Evolutionary conservation across 2,329 filamentous ascomycete species (phyloP).

Genomic region (Clonostachys sp.): DNA sequence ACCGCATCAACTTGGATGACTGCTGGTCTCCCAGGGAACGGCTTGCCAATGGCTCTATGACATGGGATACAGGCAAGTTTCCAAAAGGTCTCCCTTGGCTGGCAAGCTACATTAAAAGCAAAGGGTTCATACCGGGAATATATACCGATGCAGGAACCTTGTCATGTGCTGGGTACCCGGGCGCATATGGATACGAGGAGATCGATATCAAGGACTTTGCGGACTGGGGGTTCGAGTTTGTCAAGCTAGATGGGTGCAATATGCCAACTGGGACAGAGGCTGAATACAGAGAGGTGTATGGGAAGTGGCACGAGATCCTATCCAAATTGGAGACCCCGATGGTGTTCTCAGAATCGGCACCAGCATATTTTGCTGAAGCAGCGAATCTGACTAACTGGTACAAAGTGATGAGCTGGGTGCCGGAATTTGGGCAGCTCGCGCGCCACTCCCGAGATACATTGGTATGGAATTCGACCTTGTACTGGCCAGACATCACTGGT

Average conservation of each 20-base stretch:
- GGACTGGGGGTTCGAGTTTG: conserved; percentile 8
- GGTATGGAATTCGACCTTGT: too few relatives aligned
- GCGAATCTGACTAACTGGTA: too few relatives aligned
- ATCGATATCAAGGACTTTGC: conserved; percentile 6
- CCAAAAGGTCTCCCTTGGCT: conserved; percentile 34
- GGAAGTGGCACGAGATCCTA: too few relatives aligned
- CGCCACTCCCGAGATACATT: too few relatives aligned
- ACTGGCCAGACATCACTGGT: too few relatives aligned
- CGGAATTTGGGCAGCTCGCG: too few relatives aligned
- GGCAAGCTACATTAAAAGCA: conserved; percentile 35
- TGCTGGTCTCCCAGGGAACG: conserved; percentile 52
- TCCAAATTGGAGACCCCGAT: too few relatives aligned
- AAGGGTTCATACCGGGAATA: conserved; percentile 58
- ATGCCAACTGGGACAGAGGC: not conserved
- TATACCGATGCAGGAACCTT: conserved; percentile 50
- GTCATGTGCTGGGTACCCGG: conserved; percentile 8
- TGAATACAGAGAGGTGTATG: too few relatives aligned
- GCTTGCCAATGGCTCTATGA: conserved; percentile 49
- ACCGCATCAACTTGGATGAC: conserved; percentile 57
- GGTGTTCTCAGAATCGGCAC: too few relatives aligned
- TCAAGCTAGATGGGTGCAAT: conserved; percentile 8
- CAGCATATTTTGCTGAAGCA: too few relatives aligned
- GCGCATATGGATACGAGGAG: conserved; percentile 5
- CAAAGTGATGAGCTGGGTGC: too few relatives aligned
- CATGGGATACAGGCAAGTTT: conserved; percentile 21